These are phyloP conservation scores for Herpetomonas tarakana DNA, from an alignment of 208 protist species.

Conservation along the genomic window DNA sequence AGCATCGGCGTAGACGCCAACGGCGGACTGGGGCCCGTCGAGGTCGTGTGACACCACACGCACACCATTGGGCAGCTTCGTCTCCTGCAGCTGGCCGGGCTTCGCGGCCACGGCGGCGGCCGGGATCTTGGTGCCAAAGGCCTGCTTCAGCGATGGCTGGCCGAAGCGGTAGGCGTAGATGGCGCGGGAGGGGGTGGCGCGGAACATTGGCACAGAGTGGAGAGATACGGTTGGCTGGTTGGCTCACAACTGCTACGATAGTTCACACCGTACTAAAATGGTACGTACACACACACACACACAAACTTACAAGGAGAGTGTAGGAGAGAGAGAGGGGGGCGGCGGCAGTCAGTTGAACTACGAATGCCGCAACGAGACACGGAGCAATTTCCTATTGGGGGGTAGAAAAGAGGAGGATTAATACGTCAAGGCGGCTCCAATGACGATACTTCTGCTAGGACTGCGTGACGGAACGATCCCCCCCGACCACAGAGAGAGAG, in stretches of 20 bases:
- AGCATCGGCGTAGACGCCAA: constrained; percentile 76
- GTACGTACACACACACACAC: background rate
- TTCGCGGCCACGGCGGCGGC: constrained; percentile 17
- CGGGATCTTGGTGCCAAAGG: constrained; percentile 49
- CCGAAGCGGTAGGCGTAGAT: constrained; percentile 83
- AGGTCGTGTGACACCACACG: constrained; percentile 75
- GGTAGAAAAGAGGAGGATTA: background rate
- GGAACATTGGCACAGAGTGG: constrained; percentile 34
- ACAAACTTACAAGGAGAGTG: too few relatives aligned
- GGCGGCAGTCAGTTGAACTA: too few relatives aligned
- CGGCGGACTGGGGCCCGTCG: constrained; percentile 51
- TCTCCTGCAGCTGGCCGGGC: constrained; percentile 38
- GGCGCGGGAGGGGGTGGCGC: constrained; percentile 34
- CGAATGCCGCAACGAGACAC: background rate
- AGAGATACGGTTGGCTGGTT: too few relatives aligned
- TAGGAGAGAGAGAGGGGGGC: too few relatives aligned
- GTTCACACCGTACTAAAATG: too few relatives aligned
- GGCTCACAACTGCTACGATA: too few relatives aligned
- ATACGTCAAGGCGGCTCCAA: too few relatives aligned
- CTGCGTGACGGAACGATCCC: too few relatives aligned
- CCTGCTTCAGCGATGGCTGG: constrained; percentile 61
- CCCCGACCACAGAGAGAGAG: constrained; percentile 9
- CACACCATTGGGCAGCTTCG: constrained; percentile 68
- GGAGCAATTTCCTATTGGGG: background rate
- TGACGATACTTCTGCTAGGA: too few relatives aligned